Percentiles rank a stretch among this genome's conserved stretches.
phyloP scores from a whole-genome alignment of 2,329 filamentous ascomycete species.

The Clonostachys sp. region DNA sequence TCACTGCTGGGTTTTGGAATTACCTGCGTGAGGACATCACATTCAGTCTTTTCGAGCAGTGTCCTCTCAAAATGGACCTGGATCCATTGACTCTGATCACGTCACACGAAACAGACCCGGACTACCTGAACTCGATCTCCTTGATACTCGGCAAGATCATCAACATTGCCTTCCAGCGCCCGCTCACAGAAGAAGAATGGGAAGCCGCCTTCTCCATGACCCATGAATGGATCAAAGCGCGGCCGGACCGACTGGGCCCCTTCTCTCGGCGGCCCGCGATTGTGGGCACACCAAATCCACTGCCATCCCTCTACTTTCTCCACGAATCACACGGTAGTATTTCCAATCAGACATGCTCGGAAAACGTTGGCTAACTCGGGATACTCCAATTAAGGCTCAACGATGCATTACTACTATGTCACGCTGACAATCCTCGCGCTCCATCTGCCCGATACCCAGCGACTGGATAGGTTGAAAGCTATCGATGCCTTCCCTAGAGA shows the following conservation, averaged over 20 bases:
- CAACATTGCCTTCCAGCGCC: constrained; percentile 25
- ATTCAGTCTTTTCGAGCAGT: constrained; percentile 38
- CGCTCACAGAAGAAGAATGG: constrained; percentile 9
- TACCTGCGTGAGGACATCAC: constrained; percentile 49
- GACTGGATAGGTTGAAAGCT: constrained; percentile 3
- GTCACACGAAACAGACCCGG: constrained; percentile 7
- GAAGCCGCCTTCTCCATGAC: constrained; percentile 9
- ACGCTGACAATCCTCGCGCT: constrained; percentile 21
- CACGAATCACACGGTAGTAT: neutral
- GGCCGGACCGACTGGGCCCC: constrained; percentile 22
- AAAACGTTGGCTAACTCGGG: neutral
- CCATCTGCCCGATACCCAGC: constrained; percentile 3
- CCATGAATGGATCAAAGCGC: constrained; percentile 17
- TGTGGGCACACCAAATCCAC: neutral
- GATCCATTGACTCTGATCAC: constrained; percentile 7
- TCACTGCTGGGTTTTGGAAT: constrained; percentile 42
- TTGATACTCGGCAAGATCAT: constrained; percentile 36
- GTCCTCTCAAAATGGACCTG: constrained; percentile 33
- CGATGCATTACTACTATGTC: constrained; percentile 35
- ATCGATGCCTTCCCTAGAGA: neutral
- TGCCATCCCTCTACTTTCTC: neutral
- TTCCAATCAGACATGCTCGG: too few relatives aligned
- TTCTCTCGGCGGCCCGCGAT: constrained; percentile 13
- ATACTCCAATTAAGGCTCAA: constrained; percentile 22
- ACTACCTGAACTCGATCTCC: constrained; percentile 32